Percentiles rank a stretch among this genome's conserved stretches.
Conservation (phyloP, 805 yeast species). For the Torulaspora delbrueckii region DNA sequence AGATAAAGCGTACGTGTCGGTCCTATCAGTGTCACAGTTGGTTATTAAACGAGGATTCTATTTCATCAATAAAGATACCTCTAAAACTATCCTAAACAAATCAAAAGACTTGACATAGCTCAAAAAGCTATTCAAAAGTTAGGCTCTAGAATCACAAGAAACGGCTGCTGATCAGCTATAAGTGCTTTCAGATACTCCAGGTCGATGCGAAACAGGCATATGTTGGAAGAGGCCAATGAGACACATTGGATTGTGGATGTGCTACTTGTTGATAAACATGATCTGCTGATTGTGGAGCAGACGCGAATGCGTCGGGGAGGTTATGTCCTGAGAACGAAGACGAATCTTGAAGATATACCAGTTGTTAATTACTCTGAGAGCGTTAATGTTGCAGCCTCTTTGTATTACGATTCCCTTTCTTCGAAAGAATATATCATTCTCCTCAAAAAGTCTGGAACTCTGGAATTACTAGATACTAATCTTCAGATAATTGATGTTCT, state of each 20-base stretch:
- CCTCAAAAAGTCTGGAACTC: constrained; percentile 19
- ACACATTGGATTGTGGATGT: constrained; percentile 6
- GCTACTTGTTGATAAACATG: background rate
- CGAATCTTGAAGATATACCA: constrained; percentile 5
- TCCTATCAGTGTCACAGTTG: too few relatives aligned
- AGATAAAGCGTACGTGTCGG: too few relatives aligned
- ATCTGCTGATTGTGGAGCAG: constrained; percentile 9
- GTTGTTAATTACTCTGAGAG: background rate
- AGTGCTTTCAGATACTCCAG: background rate
- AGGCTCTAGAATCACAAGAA: background rate
- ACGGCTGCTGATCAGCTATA: background rate
- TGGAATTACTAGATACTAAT: constrained; percentile 14
- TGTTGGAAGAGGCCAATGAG: constrained; percentile 2
- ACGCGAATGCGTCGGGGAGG: constrained; percentile 5
- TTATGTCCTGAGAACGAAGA: background rate
- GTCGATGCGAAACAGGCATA: background rate
- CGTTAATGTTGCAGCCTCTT: constrained; percentile 12
- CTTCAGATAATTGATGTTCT: constrained; percentile 13
- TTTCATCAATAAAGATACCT: too few relatives aligned
- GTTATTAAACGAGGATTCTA: too few relatives aligned
- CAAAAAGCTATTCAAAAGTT: too few relatives aligned
- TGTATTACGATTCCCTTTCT: constrained; percentile 13
- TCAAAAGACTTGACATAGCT: too few relatives aligned
- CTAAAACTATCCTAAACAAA: too few relatives aligned
- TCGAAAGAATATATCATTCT: constrained; percentile 15